Evolutionary conservation across 2,329 filamentous ascomycete genomes (phyloP).

Genomic region (Colletotrichum tofieldiae): DNA sequence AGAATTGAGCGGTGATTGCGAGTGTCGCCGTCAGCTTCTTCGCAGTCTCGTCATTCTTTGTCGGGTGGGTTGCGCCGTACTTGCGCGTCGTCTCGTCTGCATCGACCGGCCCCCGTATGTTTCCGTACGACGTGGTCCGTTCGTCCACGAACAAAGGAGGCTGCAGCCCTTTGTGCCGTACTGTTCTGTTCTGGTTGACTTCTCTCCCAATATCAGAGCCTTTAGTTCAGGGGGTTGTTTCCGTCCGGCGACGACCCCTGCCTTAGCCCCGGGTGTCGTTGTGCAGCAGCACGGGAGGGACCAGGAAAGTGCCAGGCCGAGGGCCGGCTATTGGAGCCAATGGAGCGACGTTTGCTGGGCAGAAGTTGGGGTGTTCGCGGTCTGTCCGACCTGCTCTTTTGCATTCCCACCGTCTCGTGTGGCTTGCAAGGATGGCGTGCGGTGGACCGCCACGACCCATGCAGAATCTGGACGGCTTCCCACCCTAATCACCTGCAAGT

Average conservation of each 20-base stretch:
- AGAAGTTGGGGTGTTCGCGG: slow-evolving; percentile 24
- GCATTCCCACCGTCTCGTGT: slow-evolving; percentile 41
- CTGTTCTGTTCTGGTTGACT: not conserved
- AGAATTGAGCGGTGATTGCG: slow-evolving; percentile 9
- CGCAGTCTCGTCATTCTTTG: slow-evolving; percentile 6
- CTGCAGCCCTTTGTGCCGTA: not conserved
- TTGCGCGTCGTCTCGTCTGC: not conserved
- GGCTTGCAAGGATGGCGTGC: slow-evolving; percentile 41
- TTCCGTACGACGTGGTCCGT: slow-evolving; percentile 1
- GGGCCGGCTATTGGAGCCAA: slow-evolving; percentile 11
- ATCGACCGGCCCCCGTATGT: not conserved
- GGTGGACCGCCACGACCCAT: slow-evolving; percentile 38
- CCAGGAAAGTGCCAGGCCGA: slow-evolving; percentile 25
- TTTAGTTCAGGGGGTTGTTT: slow-evolving; percentile 33
- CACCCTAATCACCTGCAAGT: slow-evolving; percentile 44
- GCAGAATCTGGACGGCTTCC: slow-evolving; percentile 44
- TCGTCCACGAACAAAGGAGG: not conserved
- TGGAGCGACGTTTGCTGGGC: not conserved
- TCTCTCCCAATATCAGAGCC: slow-evolving; percentile 5
- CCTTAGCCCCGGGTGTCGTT: slow-evolving; percentile 29
- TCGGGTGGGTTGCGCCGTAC: slow-evolving; percentile 2
- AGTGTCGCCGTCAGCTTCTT: slow-evolving; percentile 4
- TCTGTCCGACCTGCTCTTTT: slow-evolving; percentile 30
- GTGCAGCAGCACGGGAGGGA: slow-evolving; percentile 7
- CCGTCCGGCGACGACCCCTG: slow-evolving; percentile 35